Evolutionary conservation across 208 protist species (phyloP), one percentile per base, ranked within the genome.

Genomic region (Leishmania tropica): DNA sequence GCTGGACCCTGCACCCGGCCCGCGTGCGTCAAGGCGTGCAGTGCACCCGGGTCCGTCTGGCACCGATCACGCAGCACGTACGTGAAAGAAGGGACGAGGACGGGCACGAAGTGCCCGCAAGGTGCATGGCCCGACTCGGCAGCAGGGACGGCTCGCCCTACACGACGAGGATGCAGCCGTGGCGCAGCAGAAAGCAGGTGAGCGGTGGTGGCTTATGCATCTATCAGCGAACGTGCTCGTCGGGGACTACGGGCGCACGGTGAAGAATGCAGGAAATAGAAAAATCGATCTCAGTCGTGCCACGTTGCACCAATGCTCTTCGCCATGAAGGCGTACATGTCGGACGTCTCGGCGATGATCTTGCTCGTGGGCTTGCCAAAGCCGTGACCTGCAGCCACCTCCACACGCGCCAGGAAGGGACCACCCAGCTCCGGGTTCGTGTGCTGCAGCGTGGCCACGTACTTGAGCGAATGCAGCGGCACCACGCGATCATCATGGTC

Each of bases 401-500:
- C 94, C 70, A 99, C 88, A 45, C 95, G 89, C 6, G 91, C 94
- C 40, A 98, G 84, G 62, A 99, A 95, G 17, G 94, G 94, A 0
- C 92, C 92, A 17, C 92, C 89, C 21, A 89, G 53, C 68, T 86
- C 82, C 8, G 92, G 88, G 85, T 96, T 95, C 35, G 81, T 75
- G 90, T 99, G 94, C 90, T 99, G 98, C 35, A 99, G 83, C 73
- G 95, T 92, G 6, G 98, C 94, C 0, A 97, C 78, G 78, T 97
- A 99, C 89, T 99, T 99, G 75, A 98, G 96, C 3, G 97, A 98
- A 85, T 99, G 98, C 67, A 98, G 83, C n/a, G 98, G 98, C 74
- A 98, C 91, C 37, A 99, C 98, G 47, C 98, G 89, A 84, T 99
- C 98, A 82, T 99, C 98, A 88, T 99, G 98, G 83, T 99, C 96